Evolutionary conservation across 371 early-diverging fungal genomes (phyloP).

Genomic region (Mortierella sp.): DNA sequence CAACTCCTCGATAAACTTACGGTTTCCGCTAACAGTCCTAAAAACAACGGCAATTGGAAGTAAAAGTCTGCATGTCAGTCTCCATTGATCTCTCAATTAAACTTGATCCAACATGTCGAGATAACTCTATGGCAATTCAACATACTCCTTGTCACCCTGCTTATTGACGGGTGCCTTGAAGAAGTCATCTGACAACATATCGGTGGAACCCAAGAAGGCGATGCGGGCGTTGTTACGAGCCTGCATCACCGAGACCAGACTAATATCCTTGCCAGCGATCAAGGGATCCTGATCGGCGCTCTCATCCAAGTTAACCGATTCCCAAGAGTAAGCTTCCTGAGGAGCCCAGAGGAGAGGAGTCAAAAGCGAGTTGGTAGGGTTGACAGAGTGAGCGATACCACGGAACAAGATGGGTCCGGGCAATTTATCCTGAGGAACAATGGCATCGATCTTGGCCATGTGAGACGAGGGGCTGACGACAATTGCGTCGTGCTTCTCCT

Average conservation of each 20-base stretch:
- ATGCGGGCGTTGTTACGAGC: slow-evolving; percentile 92
- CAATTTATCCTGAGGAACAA: slow-evolving; percentile 57
- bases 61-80: not conserved
- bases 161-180: slow-evolving; percentile 26
- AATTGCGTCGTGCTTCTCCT: slow-evolving; percentile 57
- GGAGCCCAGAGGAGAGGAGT: slow-evolving; percentile 75
- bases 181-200: slow-evolving; percentile 80
- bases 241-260: slow-evolving; percentile 87
- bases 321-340: slow-evolving; percentile 72
- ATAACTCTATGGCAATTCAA: slow-evolving; percentile 1
- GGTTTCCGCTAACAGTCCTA: slow-evolving; percentile 74
- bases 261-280: slow-evolving; percentile 65
- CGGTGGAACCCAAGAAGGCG: slow-evolving; percentile 85
- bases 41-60: not conserved
- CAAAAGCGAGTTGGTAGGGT: slow-evolving; percentile 70
- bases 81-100: not conserved
- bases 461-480: slow-evolving; percentile 61
- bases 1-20: slow-evolving; percentile 78
- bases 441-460: slow-evolving; percentile 51
- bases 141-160: slow-evolving; percentile 43
- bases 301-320: slow-evolving; percentile 52
- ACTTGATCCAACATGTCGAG: not conserved
- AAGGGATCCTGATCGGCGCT: slow-evolving; percentile 58
- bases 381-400: slow-evolving; percentile 82
- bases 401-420: slow-evolving; percentile 75